Conservation (phyloP, 441 rosid species). For the Syzygium syzygioides region DNA sequence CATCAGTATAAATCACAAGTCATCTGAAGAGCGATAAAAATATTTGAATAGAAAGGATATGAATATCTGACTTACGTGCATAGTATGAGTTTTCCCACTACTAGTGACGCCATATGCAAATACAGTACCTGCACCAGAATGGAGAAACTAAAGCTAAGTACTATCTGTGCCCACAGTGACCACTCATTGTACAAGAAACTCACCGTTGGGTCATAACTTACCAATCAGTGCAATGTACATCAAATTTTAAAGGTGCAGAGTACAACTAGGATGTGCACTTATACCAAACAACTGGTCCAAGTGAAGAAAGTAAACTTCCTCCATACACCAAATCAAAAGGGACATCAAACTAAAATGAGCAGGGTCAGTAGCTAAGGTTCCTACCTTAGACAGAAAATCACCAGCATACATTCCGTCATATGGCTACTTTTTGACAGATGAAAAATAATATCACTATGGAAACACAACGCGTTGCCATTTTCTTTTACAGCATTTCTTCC, state of each 20-base stretch:
- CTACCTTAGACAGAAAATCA: not conserved
- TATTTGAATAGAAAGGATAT: not conserved
- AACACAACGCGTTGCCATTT: not conserved
- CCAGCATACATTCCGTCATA: not conserved
- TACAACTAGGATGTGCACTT: not conserved
- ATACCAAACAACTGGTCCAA: not conserved
- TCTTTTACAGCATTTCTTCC: not conserved
- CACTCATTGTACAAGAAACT: not conserved
- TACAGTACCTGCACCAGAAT: constrained; percentile 54
- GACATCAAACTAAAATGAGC: not conserved
- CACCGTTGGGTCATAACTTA: not conserved
- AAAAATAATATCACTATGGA: not conserved
- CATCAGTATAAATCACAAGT: not conserved
- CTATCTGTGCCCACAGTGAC: not conserved
- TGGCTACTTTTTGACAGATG: not conserved
- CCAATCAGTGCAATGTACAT: not conserved
- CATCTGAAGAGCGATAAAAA: not conserved
- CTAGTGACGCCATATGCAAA: constrained; percentile 92
- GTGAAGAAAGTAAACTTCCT: not conserved
- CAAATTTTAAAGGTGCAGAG: not conserved
- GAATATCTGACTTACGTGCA: constrained; percentile 61
- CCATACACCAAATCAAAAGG: not conserved
- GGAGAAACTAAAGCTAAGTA: constrained; percentile 4
- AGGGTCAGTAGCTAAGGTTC: not conserved
- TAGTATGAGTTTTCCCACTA: constrained; percentile 83